Conservation (phyloP, 2,329 filamentous ascomycete genomes). For the Diaporthe longicolla region DNA sequence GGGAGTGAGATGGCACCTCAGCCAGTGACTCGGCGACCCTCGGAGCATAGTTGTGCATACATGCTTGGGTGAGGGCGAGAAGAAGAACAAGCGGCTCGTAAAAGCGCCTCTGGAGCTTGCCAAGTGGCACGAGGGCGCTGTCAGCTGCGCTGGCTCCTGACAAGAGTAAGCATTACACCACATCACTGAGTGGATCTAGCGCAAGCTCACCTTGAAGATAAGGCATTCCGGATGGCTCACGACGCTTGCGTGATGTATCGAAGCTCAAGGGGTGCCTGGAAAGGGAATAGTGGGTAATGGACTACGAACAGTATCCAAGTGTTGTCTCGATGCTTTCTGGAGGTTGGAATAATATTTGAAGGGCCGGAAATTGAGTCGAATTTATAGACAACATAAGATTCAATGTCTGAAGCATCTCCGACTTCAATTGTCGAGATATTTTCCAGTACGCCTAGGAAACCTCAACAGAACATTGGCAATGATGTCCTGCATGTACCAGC, state of each 20-base stretch:
- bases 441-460: neutral
- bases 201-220: neutral
- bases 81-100: conserved; percentile 40
- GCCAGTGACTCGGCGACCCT: neutral
- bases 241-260: neutral
- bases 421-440: neutral
- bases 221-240: neutral
- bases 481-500: neutral
- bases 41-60: conserved; percentile 28
- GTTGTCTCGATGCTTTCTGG: neutral
- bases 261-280: neutral
- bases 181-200: no score
- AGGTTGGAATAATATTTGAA: neutral
- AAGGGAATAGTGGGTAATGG: neutral
- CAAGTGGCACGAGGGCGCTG: neutral
- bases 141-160: neutral
- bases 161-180: neutral
- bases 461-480: neutral
- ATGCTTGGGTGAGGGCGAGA: conserved; percentile 23
- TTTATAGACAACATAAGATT: neutral
- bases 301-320: neutral
- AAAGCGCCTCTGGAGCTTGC: conserved; percentile 33
- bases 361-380: neutral
- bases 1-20: conserved; percentile 30
- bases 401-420: neutral